These are phyloP conservation scores for Grosmannia huntii DNA, from an alignment of 2,329 filamentous ascomycete genomes.

Conservation along the genomic window DNA sequence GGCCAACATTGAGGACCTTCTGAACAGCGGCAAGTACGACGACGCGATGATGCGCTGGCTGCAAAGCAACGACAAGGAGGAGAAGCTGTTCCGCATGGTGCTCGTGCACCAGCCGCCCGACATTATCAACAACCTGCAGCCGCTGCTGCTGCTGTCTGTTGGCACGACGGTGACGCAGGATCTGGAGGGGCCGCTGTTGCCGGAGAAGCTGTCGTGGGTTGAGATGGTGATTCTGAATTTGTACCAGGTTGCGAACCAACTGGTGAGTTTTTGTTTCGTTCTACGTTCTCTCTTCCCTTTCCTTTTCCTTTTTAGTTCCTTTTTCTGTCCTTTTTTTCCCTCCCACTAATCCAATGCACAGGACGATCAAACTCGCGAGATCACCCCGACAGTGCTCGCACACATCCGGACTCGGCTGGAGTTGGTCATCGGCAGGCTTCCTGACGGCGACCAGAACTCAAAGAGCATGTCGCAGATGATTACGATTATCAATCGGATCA, in stretches of 20 bases:
- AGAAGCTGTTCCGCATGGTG: conserved; percentile 48
- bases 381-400: conserved; percentile 44
- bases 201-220: conserved; percentile 46
- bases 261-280: conserved; percentile 43
- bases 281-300: too few species aligned
- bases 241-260: conserved; percentile 30
- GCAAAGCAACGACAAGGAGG: conserved; percentile 42
- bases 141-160: conserved; percentile 50
- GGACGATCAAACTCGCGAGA: conserved; percentile 41
- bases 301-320: too few species aligned
- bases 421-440: conserved; percentile 34
- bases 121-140: conserved; percentile 43
- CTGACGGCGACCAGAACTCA: conserved; percentile 34
- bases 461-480: conserved; percentile 35
- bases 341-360: too few species aligned
- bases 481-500: conserved; percentile 19
- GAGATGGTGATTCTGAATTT: conserved; percentile 46
- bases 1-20: conserved; percentile 46
- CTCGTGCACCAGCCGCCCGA: conserved; percentile 37
- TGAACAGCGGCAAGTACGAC: conserved; percentile 49
- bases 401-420: conserved; percentile 40
- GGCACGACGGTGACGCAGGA: conserved; percentile 51
- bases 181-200: conserved; percentile 37
- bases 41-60: conserved; percentile 55
- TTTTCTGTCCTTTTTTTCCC: too few species aligned